Base-by-base conservation (phyloP, 306 rosid species). In the Castanopsis chinensis region DNA sequence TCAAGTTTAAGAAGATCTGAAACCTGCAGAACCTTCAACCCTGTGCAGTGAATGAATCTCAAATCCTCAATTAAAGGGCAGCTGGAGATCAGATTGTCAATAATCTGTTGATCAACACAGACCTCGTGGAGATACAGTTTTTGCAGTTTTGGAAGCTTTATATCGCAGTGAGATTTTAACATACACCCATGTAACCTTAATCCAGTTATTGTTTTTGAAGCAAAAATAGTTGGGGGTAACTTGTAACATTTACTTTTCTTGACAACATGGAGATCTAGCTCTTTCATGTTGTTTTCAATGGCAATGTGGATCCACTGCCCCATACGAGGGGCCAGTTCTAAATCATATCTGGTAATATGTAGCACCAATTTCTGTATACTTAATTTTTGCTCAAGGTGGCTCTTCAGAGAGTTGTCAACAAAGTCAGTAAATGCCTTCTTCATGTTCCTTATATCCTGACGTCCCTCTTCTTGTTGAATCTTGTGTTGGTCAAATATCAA, bases 11-110 rank as follows among this genome's bases (percentile, higher is more conserved):
- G 13, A 58, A 17, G 76, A 73, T 65, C 45, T 9, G 72, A 61
- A 69, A 87, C 28, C 56, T 10, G 25, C 74, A 87, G 65, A 43
- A 23, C 19, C 18, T 77, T 87, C 75, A 89, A 80, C 54, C 91
- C 89, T 0, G 63, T 14, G 82, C 92, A 89, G 17, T 73, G 61
- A 56, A 89, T 80, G 56, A 91, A 60, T 84, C 92, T 85, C 70
- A 91, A 80, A 82, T 85, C 90, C 78, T 80, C 83, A 79, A 91
- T 79, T 25, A 71, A 77, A 52, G 68, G 84, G 76, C 92, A 82
- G 73, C 76, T 30, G 33, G 86, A 80, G 55, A 84, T 75, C 78
- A 91, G 54, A 60, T 53, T 58, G 72, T 53, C 43, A 57, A 89
- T 23, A 20, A 71, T 61, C 61, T 12, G 19, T 49, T 76, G 75